These are phyloP conservation scores for Candida insectalens DNA, from an alignment of 805 yeast genomes.

Conservation along the genomic window DNA sequence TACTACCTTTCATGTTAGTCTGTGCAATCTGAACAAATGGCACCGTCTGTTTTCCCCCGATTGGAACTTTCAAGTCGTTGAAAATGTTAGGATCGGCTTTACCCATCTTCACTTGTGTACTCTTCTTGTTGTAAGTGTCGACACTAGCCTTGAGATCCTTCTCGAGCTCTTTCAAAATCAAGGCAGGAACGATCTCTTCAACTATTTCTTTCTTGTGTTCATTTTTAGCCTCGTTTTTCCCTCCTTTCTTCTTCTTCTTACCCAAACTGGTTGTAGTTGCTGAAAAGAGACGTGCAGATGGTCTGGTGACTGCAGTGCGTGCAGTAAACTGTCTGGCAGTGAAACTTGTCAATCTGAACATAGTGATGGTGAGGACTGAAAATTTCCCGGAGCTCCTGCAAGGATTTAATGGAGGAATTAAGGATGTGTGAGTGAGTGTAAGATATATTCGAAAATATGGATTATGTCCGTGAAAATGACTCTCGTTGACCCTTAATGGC, in stretches of 20 bases:
- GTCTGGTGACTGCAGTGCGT: no score
- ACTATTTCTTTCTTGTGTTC: slow-evolving; percentile 9
- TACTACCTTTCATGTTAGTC: slow-evolving; percentile 53
- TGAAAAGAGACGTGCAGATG: neutral
- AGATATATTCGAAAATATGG: no score
- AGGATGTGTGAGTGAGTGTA: no score
- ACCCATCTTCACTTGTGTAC: slow-evolving; percentile 61
- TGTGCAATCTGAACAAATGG: slow-evolving; percentile 58
- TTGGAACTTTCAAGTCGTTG: slow-evolving; percentile 43
- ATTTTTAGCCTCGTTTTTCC: slow-evolving; percentile 3
- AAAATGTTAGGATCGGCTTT: slow-evolving; percentile 59
- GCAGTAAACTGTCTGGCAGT: no score
- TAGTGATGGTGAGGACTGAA: no score
- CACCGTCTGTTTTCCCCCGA: slow-evolving; percentile 36
- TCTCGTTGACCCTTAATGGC: no score
- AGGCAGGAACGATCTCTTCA: slow-evolving; percentile 20
- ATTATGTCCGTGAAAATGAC: no score
- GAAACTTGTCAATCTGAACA: no score
- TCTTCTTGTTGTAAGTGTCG: slow-evolving; percentile 41
- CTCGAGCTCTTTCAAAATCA: slow-evolving; percentile 25
- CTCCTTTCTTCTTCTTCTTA: slow-evolving; percentile 8
- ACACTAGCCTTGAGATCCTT: slow-evolving; percentile 31
- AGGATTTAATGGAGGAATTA: no score
- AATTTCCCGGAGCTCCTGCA: no score
- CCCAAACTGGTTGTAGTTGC: neutral